Evolutionary conservation across 2,329 filamentous ascomycete genomes (phyloP), one percentile per base, ranked within the genome.

Genomic region (Fusarium phyllophilum): DNA sequence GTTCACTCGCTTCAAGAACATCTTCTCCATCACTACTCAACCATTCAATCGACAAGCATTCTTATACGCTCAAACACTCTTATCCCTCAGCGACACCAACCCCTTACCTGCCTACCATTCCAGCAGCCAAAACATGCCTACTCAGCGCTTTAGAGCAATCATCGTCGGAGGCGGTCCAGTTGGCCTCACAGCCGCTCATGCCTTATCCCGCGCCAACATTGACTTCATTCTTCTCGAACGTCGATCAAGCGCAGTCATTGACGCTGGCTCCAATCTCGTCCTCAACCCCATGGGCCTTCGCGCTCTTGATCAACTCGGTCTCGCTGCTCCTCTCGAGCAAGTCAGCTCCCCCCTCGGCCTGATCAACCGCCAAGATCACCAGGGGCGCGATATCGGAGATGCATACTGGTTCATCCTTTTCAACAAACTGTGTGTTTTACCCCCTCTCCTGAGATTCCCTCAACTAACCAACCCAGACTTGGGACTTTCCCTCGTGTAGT

Each of bases 211-310:
- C 6, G 79, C 79, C 10, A 70, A 72, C n/a, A 81, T 85, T 41
- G 81, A 84, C 60, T 85, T 83, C 17, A 72, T 83, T 45, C 60
- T 85, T 13, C 81, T 85, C 3, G 84, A 85, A 58, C 70, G 77
- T 17, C 78, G 80, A 4, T 34, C 71, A 3, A 69, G 74, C 1
- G 34, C 81, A 15, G 64, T 80, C 66, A 64, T 77, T 45, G 75
- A 83, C 69, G 77, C 79, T 20, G 76, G 77, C 29, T 76, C 79
- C 26, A 76, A 81, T 75, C 69, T 83, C 58, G 75, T 81, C 20
- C 68, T 85, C 58, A 68, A 78, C 72, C 58, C 76, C 48, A 67
- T 74, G 62, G 77, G 67, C 10, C 49, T 79, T 62, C 81, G 78
- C 39, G 75, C 79, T n/a, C 60, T 84, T 0, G 62, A 79, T 11